Evolutionary conservation across 2,329 filamentous ascomycete genomes (phyloP).

Genomic region (Zymoseptoria crescenta): DNA sequence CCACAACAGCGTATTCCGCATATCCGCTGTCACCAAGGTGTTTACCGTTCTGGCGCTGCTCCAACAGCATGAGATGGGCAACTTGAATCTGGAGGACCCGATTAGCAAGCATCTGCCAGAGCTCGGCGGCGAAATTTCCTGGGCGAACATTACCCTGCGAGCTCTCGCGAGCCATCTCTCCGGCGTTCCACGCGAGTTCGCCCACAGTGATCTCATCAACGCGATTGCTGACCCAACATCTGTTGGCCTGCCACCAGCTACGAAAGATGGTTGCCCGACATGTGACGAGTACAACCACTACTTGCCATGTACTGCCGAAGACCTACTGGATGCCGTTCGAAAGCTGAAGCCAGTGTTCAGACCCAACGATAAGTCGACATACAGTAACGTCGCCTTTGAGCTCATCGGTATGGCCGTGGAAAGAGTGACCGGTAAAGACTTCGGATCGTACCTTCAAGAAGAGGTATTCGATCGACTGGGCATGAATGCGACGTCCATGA

Average conservation of each 20-base stretch:
- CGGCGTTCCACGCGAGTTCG: conserved; percentile 35
- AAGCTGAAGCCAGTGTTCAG: conserved; percentile 30
- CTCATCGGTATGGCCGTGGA: conserved; percentile 34
- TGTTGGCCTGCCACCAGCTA: conserved; percentile 28
- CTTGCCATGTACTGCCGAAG: conserved; percentile 22
- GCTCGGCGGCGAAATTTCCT: conserved; percentile 30
- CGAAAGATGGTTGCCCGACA: conserved; percentile 19
- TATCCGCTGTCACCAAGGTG: conserved; percentile 34
- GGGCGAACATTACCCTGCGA: conserved; percentile 37
- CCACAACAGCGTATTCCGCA: conserved; percentile 33
- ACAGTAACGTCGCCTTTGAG: conserved; percentile 35
- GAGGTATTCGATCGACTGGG: conserved; percentile 34
- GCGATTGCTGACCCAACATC: conserved; percentile 4
- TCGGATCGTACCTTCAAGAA: conserved; percentile 30
- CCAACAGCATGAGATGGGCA: conserved; percentile 46
- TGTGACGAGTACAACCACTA: conserved; percentile 28
- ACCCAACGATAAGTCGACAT: conserved; percentile 35
- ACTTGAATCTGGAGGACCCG: conserved; percentile 39
- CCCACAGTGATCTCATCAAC: conserved; percentile 4
- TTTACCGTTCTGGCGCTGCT: conserved; percentile 45
- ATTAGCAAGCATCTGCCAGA: conserved; percentile 39
- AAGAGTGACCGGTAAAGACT: conserved; percentile 30
- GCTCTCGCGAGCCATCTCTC: conserved; percentile 34
- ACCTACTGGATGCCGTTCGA: conserved; percentile 21
- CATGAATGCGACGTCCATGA: conserved; percentile 28